Percentiles rank a stretch among this genome's conserved stretches.
Conservation (phyloP, 169 alveolate species). For the Miamiensis avidus region DNA sequence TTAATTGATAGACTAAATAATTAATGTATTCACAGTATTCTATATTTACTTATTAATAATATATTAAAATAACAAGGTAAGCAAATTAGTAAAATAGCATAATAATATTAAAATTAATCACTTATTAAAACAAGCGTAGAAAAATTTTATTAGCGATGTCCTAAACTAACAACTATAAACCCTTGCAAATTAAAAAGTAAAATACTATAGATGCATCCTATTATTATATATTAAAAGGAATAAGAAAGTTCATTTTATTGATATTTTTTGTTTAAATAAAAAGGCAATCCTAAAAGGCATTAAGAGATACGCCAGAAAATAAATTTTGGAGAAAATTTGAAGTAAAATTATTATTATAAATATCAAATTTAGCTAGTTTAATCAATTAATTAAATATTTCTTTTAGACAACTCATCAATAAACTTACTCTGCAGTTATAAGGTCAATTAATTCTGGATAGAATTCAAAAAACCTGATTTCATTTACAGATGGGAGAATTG, state of each 20-base stretch:
- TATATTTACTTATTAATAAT: no score
- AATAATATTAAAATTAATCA: no score
- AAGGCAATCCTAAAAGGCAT: constrained; percentile 22
- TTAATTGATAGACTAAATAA: no score
- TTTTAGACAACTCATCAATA: neutral
- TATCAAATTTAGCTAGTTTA: no score
- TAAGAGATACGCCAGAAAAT: constrained; percentile 31
- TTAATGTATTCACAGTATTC: no score
- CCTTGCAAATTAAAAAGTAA: constrained; percentile 27
- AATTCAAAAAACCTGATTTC: neutral
- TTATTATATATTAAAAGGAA: no score
- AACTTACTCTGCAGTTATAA: neutral
- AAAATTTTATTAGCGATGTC: no score
- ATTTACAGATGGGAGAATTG: constrained; percentile 25
- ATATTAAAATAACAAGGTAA: no score
- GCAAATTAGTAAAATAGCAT: no score
- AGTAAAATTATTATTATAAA: neutral
- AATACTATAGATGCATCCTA: neutral
- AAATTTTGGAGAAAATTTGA: constrained; percentile 27
- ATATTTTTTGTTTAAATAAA: neutral
- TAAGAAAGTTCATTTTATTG: no score
- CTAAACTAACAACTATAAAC: constrained; percentile 27
- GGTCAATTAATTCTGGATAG: neutral
- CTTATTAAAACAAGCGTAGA: no score
- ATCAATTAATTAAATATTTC: no score